Percentiles rank a stretch among this genome's conserved stretches.
These are phyloP conservation scores for Irpex rosettiformis DNA, from an alignment of 1,284 basidiomycete species.

Conservation along the genomic window DNA sequence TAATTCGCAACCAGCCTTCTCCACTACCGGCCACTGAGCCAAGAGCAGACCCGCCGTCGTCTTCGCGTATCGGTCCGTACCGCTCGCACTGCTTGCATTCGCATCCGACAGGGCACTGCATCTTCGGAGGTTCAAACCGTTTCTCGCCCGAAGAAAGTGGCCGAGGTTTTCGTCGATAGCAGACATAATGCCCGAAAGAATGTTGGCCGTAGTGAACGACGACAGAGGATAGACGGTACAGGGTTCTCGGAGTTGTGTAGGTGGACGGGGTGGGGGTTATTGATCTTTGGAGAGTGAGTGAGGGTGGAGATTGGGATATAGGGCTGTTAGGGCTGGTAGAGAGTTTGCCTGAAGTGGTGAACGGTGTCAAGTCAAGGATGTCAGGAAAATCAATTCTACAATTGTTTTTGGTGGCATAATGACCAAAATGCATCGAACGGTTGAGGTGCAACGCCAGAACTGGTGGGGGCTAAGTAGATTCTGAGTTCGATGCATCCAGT, in stretches of 20 bases:
- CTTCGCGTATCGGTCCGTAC: slow-evolving; percentile 41
- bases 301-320: slow-evolving; percentile 51
- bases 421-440: slow-evolving; percentile 77
- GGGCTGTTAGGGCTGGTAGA: slow-evolving; percentile 62
- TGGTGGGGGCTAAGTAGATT: slow-evolving; percentile 55
- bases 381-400: slow-evolving; percentile 81
- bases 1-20: slow-evolving; percentile 81
- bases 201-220: slow-evolving; percentile 91
- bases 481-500: too few relatives aligned
- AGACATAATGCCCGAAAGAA: slow-evolving; percentile 89
- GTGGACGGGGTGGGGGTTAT: slow-evolving; percentile 54
- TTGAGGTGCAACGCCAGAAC: slow-evolving; percentile 86
- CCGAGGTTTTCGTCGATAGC: slow-evolving; percentile 79
- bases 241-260: slow-evolving; percentile 47
- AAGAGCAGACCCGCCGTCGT: slow-evolving; percentile 15
- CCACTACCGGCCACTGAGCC: slow-evolving; percentile 32
- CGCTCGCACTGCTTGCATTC: slow-evolving; percentile 39
- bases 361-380: slow-evolving; percentile 81
- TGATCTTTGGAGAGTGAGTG: slow-evolving; percentile 35
- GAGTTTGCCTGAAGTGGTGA: slow-evolving; percentile 74
- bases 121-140: slow-evolving; percentile 43
- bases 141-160: slow-evolving; percentile 28
- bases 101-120: slow-evolving; percentile 45
- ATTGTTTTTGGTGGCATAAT: slow-evolving; percentile 77
- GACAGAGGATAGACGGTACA: slow-evolving; percentile 79